Conservation (phyloP, 2,329 filamentous ascomycete species). For the Fusarium keratoplasticum region DNA sequence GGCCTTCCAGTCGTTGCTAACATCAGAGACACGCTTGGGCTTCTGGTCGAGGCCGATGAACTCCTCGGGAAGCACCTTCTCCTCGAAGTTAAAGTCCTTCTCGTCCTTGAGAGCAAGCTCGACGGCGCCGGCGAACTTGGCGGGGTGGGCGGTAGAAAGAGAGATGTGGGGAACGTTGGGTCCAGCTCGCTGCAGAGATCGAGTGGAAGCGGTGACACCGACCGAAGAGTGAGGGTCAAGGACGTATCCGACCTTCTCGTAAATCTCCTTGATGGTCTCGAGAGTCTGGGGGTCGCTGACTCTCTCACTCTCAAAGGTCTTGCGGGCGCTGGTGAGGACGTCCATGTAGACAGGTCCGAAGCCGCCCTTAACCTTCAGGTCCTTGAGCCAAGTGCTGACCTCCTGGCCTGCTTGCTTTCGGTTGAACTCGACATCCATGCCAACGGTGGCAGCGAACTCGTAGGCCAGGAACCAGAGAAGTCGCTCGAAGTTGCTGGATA, state of each 20-base stretch:
- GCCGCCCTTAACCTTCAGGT: constrained; percentile 83
- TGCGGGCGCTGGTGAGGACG: constrained; percentile 76
- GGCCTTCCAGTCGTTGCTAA: constrained; percentile 78
- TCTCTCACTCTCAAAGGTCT: constrained; percentile 84
- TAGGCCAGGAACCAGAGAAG: constrained; percentile 93
- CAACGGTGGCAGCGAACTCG: constrained; percentile 69
- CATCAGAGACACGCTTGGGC: constrained; percentile 77
- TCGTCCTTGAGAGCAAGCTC: constrained; percentile 79
- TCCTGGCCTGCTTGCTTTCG: constrained; percentile 79
- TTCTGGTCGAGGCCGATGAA: constrained; percentile 83
- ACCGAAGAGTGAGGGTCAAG: constrained; percentile 95
- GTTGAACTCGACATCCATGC: constrained; percentile 74
- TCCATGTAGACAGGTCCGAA: constrained; percentile 82
- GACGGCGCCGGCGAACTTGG: constrained; percentile 91
- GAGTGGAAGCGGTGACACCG: constrained; percentile 79
- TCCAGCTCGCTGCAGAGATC: constrained; percentile 70
- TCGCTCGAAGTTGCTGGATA: constrained; percentile 96
- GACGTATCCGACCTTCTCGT: constrained; percentile 76
- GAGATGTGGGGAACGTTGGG: constrained; percentile 77
- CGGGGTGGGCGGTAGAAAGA: constrained; percentile 93
- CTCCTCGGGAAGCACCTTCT: constrained; percentile 81
- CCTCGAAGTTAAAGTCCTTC: constrained; percentile 78
- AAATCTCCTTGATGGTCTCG: constrained; percentile 69
- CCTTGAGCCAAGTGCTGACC: constrained; percentile 80
- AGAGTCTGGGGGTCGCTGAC: constrained; percentile 76